These are phyloP conservation scores for Aquilaria agallochum DNA, from an alignment of 441 rosid species.

Conservation along the genomic window DNA sequence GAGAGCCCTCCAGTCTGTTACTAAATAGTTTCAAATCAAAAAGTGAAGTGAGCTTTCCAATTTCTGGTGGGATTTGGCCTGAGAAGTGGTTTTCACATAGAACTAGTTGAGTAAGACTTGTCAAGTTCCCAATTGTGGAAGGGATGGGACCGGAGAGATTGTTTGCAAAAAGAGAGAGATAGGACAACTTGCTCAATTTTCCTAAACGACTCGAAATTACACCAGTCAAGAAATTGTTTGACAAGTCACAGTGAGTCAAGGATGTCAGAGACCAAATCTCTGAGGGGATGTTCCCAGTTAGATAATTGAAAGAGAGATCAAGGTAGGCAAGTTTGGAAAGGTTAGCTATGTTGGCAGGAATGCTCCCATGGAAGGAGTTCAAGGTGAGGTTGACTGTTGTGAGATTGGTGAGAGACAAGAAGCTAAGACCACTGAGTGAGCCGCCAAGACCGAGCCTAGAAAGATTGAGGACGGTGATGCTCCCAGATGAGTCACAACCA, in stretches of 20 bases:
- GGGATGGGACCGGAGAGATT: slow-evolving; percentile 21
- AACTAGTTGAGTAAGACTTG: slow-evolving; percentile 1
- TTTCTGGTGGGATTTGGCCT: too few relatives aligned
- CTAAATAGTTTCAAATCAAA: too few relatives aligned
- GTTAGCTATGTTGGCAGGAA: not conserved
- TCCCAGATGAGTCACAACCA: not conserved
- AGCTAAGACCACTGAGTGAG: not conserved
- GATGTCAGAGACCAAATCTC: not conserved
- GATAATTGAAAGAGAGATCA: not conserved
- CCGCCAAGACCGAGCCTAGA: not conserved
- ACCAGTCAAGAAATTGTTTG: too few relatives aligned
- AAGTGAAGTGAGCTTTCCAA: too few relatives aligned
- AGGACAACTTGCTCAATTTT: too few relatives aligned
- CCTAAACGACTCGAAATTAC: too few relatives aligned
- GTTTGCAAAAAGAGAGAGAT: not conserved
- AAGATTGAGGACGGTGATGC: not conserved
- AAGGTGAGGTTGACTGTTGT: not conserved
- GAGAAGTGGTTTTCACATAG: too few relatives aligned
- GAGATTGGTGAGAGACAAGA: not conserved
- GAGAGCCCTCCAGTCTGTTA: slow-evolving; percentile 11
- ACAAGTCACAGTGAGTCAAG: not conserved
- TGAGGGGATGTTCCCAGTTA: not conserved
- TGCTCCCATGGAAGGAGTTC: not conserved
- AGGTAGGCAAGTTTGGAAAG: not conserved
- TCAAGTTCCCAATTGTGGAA: slow-evolving; percentile 25